Percentiles rank a stretch among this genome's conserved stretches.
Conservation (phyloP, 345 rosid species). For the Eucalyptus sp. region DNA sequence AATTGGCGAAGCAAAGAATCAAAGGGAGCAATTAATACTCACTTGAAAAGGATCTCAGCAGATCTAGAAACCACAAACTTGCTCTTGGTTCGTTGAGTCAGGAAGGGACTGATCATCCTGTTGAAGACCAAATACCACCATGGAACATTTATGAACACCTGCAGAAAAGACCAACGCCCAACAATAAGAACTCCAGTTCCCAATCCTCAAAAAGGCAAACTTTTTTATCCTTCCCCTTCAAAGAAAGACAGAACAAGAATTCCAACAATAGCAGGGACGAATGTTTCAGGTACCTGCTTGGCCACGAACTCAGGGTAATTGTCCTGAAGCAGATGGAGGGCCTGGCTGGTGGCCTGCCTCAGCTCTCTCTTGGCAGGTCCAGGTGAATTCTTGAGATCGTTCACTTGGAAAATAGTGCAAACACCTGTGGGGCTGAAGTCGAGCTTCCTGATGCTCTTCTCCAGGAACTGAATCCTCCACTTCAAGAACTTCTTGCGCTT, state of each 20-base stretch:
- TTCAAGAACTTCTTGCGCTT: constrained; percentile 28
- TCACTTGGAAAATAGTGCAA: constrained; percentile 25
- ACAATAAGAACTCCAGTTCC: neutral
- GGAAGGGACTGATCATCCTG: constrained; percentile 36
- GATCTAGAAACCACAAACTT: constrained; percentile 39
- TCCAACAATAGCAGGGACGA: neutral
- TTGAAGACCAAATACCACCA: constrained; percentile 45
- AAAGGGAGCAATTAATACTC: neutral
- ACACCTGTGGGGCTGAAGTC: constrained; percentile 31
- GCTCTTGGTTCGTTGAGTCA: constrained; percentile 48
- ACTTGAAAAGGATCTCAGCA: constrained; percentile 42
- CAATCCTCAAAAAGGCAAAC: neutral
- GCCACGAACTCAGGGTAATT: constrained; percentile 49
- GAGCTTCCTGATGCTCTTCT: constrained; percentile 34
- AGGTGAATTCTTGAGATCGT: constrained; percentile 41
- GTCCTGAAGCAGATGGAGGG: constrained; percentile 29
- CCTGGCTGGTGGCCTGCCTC: constrained; percentile 24
- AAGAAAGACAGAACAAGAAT: neutral
- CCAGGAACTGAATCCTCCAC: constrained; percentile 39
- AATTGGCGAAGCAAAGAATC: neutral
- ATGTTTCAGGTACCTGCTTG: constrained; percentile 14
- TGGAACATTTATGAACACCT: constrained; percentile 52
- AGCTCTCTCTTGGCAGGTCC: constrained; percentile 21
- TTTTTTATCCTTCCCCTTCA: neutral
- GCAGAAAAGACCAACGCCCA: neutral